Percentiles rank a stretch among this genome's conserved stretches.
Evolutionary conservation across 2,329 filamentous ascomycete genomes (phyloP).

Genomic region (Trichoderma polysporum): DNA sequence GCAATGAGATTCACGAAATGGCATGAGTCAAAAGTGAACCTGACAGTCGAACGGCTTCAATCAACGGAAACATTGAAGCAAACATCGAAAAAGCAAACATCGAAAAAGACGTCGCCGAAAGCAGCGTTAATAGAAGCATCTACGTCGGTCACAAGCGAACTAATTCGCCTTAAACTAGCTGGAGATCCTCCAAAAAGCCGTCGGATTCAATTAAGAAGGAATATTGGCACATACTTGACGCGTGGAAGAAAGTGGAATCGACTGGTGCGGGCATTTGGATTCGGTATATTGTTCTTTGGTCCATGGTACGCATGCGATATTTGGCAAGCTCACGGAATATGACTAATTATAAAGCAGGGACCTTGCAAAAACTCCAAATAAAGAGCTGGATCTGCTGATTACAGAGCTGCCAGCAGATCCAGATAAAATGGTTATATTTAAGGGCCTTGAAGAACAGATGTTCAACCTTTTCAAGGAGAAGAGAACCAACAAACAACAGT

Average conservation of each 20-base stretch:
- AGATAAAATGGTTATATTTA: constrained; percentile 11
- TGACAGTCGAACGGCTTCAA: not conserved
- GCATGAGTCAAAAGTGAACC: constrained; percentile 2
- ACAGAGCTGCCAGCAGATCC: not conserved
- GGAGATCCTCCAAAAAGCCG: not conserved
- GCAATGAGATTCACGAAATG: constrained; percentile 2
- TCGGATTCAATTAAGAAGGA: constrained; percentile 10
- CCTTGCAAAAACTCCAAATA: constrained; percentile 15
- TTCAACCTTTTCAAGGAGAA: constrained; percentile 7
- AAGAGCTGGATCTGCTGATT: not conserved
- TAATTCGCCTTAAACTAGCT: not conserved
- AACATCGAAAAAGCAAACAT: not conserved
- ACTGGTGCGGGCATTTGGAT: constrained; percentile 5
- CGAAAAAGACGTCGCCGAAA: not conserved
- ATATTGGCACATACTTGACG: constrained; percentile 1
- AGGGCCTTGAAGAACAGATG: constrained; percentile 10
- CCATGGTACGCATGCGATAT: constrained; percentile 15
- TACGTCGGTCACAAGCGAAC: not conserved
- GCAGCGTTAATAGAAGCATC: not conserved
- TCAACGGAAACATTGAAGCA: too few species aligned
- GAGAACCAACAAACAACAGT: constrained; percentile 5
- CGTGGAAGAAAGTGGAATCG: constrained; percentile 17
- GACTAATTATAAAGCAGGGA: not conserved
- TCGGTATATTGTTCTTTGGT: constrained; percentile 15
- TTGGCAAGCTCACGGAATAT: not conserved